These are phyloP conservation scores for Tilletia horrida DNA, from an alignment of 1,284 basidiomycete genomes.

Conservation along the genomic window DNA sequence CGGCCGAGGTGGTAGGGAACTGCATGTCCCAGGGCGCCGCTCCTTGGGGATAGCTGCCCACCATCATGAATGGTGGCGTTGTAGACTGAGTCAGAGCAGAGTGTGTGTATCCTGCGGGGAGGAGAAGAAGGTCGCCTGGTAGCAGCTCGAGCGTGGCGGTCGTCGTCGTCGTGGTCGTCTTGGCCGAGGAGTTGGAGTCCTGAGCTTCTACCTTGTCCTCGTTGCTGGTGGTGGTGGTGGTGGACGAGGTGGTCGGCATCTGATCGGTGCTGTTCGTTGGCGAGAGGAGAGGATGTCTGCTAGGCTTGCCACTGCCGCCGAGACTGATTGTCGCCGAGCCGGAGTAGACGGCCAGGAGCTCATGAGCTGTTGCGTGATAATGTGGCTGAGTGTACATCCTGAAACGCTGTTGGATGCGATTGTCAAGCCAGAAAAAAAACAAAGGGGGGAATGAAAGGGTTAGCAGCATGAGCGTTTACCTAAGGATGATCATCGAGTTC, in stretches of 20 bases:
- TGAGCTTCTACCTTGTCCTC: no score
- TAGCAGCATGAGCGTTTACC: background rate
- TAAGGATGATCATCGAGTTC: no score
- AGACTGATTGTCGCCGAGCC: background rate
- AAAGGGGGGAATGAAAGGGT: background rate
- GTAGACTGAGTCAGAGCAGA: background rate
- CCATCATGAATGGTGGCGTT: background rate
- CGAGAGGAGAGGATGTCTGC: background rate
- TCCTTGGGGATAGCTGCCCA: conserved; percentile 3
- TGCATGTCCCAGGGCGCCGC: conserved; percentile 12
- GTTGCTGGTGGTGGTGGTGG: background rate
- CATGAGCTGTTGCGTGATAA: conserved; percentile 12
- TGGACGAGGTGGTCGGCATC: background rate
- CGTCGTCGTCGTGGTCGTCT: background rate
- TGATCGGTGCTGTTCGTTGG: background rate
- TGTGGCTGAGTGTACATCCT: conserved; percentile 15
- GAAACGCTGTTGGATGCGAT: conserved; percentile 2
- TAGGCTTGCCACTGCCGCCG: conserved; percentile 12
- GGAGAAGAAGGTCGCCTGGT: conserved; percentile 16
- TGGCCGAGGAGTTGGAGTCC: background rate
- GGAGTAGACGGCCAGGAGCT: background rate
- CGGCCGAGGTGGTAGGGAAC: conserved; percentile 3
- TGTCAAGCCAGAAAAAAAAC: background rate
- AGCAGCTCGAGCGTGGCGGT: background rate
- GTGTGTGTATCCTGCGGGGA: conserved; percentile 17